Evolutionary conservation across 164 flowering plant species (phyloP).

Genomic region (Liriodendron chinense): DNA sequence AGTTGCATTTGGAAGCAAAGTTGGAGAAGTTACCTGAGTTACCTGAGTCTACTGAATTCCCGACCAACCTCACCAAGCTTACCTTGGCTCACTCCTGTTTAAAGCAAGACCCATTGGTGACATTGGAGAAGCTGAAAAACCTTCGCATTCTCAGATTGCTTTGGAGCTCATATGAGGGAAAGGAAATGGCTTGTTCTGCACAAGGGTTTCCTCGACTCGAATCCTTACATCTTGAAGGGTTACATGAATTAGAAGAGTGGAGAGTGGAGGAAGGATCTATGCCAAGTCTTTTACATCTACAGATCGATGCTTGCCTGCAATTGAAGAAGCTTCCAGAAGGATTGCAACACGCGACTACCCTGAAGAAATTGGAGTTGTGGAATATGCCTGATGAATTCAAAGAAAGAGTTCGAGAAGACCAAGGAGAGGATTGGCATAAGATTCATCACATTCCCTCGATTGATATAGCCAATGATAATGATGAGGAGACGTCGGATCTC

Average conservation of each 20-base stretch:
- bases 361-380: not conserved
- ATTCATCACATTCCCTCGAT: not conserved
- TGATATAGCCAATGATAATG: too few species aligned
- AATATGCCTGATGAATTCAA: too few species aligned
- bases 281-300: not conserved
- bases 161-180: constrained; percentile 4
- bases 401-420: not conserved
- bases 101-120: not conserved
- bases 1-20: too few species aligned
- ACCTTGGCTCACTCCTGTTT: not conserved
- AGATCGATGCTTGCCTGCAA: not conserved
- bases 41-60: not conserved
- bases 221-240: not conserved
- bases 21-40: not conserved
- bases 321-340: not conserved
- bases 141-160: not conserved
- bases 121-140: not conserved
- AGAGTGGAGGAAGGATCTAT: constrained; percentile 24
- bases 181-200: not conserved
- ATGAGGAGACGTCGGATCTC: too few species aligned
- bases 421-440: not conserved
- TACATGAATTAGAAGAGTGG: constrained; percentile 22
- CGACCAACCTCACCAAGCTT: not conserved
- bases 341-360: not conserved
- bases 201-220: constrained; percentile 21